These are phyloP conservation scores for Trichoderma brevicompactum DNA, from an alignment of 2,329 filamentous ascomycete genomes.

Conservation along the genomic window DNA sequence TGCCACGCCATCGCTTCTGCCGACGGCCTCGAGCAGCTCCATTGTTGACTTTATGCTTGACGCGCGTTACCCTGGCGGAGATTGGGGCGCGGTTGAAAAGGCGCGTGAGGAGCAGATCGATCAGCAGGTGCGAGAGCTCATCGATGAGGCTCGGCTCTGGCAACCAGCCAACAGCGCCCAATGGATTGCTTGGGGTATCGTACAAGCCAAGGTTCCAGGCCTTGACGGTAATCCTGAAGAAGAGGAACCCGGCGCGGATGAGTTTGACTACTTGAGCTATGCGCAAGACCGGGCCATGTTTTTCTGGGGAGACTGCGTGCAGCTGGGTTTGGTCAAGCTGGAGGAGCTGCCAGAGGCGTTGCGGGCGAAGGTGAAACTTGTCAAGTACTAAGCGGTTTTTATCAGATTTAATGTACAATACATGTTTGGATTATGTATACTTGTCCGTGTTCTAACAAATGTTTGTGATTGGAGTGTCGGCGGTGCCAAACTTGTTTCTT, in stretches of 20 bases:
- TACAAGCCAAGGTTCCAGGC: constrained; percentile 86
- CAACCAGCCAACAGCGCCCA: constrained; percentile 82
- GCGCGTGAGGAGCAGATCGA: constrained; percentile 68
- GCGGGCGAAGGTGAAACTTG: constrained; percentile 66
- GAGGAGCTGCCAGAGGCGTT: constrained; percentile 78
- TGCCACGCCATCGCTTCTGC: constrained; percentile 43
- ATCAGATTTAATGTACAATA: not conserved
- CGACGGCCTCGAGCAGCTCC: constrained; percentile 52
- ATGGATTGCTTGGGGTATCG: constrained; percentile 96
- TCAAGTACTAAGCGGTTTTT: constrained; percentile 60
- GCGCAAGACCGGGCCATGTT: constrained; percentile 89
- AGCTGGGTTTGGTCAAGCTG: constrained; percentile 71
- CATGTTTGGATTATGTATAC: no score
- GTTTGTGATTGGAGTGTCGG: no score
- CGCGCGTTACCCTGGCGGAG: constrained; percentile 61
- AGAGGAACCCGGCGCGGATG: constrained; percentile 65
- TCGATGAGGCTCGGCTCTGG: constrained; percentile 84
- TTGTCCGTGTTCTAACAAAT: no score
- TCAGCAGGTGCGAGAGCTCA: constrained; percentile 67
- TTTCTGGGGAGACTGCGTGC: constrained; percentile 90
- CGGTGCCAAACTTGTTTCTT: not conserved
- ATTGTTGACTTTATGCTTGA: constrained; percentile 82
- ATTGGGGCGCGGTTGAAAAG: constrained; percentile 58
- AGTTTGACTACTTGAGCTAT: constrained; percentile 93
- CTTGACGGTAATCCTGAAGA: constrained; percentile 56